A percentile compares a stretch with the other conserved stretches of the same genome.
Evolutionary conservation across 2,329 filamentous ascomycete species (phyloP).

Genomic region (Xylariaceae sp.): DNA sequence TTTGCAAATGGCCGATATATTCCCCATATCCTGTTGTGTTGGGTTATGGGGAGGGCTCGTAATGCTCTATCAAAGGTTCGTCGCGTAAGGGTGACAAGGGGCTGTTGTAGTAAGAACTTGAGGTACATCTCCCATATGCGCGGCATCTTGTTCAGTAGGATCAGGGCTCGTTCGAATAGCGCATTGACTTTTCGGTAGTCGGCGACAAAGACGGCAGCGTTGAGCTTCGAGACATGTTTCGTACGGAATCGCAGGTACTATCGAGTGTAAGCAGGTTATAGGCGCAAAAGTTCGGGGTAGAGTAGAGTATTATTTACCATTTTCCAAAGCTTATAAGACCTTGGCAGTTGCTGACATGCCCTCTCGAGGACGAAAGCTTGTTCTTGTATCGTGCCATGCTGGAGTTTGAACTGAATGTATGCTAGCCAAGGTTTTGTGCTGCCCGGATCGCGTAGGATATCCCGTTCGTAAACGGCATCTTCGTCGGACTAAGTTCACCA

Average conservation of each 20-base stretch:
- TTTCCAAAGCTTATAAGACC: slow-evolving; percentile 99
- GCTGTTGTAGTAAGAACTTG: slow-evolving; percentile 86
- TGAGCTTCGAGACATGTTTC: slow-evolving; percentile 81
- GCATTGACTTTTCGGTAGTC: slow-evolving; percentile 95
- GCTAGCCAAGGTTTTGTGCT: slow-evolving; percentile 94
- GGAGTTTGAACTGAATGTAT: slow-evolving; percentile 89
- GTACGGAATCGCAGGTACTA: slow-evolving; percentile 86
- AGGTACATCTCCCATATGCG: slow-evolving; percentile 98
- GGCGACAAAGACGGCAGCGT: slow-evolving; percentile 76
- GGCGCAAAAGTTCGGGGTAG: slow-evolving; percentile 8
- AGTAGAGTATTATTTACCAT: slow-evolving; percentile 61
- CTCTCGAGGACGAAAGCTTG: slow-evolving; percentile 89
- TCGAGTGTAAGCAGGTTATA: slow-evolving; percentile 22
- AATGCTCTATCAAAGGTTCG: slow-evolving; percentile 91
- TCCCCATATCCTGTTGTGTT: slow-evolving; percentile 95
- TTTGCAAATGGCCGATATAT: slow-evolving; percentile 91
- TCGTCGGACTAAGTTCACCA: slow-evolving; percentile 69
- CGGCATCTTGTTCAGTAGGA: slow-evolving; percentile 98
- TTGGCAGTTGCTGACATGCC: slow-evolving; percentile 85
- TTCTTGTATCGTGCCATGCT: slow-evolving; percentile 84
- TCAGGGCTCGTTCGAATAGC: slow-evolving; percentile 89
- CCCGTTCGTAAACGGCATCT: slow-evolving; percentile 95
- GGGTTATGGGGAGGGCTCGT: slow-evolving; percentile 88
- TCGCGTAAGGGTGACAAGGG: slow-evolving; percentile 85
- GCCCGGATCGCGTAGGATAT: slow-evolving; percentile 83